Evolutionary conservation across 305 asterid genomes (phyloP).

Genomic region (Fraxinus ornus): DNA sequence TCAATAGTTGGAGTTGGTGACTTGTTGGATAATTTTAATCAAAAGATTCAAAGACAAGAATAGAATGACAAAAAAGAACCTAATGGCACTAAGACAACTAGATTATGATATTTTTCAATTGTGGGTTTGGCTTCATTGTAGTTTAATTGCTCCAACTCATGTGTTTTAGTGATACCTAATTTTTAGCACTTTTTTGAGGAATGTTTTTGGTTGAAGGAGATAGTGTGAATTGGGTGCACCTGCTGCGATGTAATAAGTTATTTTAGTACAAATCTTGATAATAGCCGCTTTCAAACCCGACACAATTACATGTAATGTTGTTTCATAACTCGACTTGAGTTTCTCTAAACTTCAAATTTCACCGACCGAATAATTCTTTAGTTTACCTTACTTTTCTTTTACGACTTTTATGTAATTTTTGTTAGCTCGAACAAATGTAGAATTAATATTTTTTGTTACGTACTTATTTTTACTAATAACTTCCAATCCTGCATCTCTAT

Average conservation of each 20-base stretch:
- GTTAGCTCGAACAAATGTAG: neutral
- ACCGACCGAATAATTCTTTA: neutral
- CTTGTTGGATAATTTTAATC: slow-evolving; percentile 22
- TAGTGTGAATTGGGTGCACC: neutral
- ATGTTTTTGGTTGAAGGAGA: neutral
- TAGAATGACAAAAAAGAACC: slow-evolving; percentile 34
- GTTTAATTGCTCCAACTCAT: slow-evolving; percentile 12
- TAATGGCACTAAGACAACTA: slow-evolving; percentile 34
- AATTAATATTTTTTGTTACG: too few species aligned
- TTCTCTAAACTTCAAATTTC: neutral
- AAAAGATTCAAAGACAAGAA: slow-evolving; percentile 41
- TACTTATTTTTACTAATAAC: neutral
- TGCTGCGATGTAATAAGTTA: neutral
- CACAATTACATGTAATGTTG: neutral
- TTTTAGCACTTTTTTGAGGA: neutral
- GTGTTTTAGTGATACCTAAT: neutral
- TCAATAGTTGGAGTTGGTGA: slow-evolving; percentile 58
- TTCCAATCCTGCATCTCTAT: neutral
- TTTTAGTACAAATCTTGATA: neutral
- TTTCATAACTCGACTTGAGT: neutral
- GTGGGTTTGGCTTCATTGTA: slow-evolving; percentile 36
- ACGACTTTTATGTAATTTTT: neutral
- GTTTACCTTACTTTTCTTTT: neutral
- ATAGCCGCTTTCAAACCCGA: neutral
- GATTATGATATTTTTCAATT: slow-evolving; percentile 9